phyloP scores from a whole-genome alignment of 495 filamentous ascomycete species.

The Aspergillus olivimuriae region DNA sequence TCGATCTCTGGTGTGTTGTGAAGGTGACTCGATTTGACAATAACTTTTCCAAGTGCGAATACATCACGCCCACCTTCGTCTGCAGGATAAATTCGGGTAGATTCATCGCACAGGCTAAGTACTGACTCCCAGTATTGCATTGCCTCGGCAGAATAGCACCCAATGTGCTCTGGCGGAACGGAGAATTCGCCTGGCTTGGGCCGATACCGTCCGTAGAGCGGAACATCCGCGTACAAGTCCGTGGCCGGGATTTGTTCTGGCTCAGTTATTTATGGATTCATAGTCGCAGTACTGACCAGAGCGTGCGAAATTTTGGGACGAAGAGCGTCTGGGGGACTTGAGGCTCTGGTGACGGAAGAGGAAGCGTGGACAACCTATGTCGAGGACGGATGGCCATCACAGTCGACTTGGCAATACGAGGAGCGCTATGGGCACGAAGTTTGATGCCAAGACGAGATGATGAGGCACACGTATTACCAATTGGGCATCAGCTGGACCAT shows the following conservation, averaged over 20 bases:
- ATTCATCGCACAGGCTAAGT: conserved; percentile 23
- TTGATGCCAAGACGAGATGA: too few species aligned
- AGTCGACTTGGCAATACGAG: too few species aligned
- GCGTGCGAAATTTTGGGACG: neutral
- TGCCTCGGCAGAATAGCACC: conserved; percentile 22
- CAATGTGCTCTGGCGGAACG: conserved; percentile 26
- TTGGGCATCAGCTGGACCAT: too few species aligned
- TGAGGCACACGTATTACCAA: too few species aligned
- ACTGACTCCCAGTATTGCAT: conserved; percentile 34
- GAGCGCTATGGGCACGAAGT: too few species aligned
- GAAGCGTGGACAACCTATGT: too few species aligned
- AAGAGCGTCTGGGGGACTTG: too few species aligned
- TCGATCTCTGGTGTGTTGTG: conserved; percentile 18
- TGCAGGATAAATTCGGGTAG: conserved; percentile 26
- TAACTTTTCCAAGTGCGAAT: conserved; percentile 39
- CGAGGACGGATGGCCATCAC: too few species aligned
- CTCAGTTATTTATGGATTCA: conserved; percentile 29
- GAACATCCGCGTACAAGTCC: conserved; percentile 30
- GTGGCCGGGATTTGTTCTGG: conserved; percentile 26
- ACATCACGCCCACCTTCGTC: conserved; percentile 36
- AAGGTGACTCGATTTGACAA: conserved; percentile 41
- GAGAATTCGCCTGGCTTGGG: conserved; percentile 27
- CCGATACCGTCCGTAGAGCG: conserved; percentile 30
- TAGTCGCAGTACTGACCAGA: conserved; percentile 4
- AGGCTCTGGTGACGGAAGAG: too few species aligned